Conservation (phyloP, 352 stramenopile genomes). For the Pythium pyrilobum region DNA sequence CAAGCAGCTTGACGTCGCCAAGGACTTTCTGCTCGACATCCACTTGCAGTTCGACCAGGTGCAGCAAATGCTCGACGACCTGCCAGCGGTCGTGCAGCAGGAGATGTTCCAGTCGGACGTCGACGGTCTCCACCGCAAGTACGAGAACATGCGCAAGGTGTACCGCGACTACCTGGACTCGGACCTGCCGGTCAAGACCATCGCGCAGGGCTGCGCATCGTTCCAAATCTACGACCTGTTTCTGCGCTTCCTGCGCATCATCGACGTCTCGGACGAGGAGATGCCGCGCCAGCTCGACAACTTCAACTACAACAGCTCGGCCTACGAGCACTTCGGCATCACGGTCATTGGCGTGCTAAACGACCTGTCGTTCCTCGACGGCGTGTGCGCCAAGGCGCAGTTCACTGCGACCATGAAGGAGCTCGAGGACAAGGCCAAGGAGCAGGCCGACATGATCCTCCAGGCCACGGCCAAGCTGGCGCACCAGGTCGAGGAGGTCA, state of each 20-base stretch:
- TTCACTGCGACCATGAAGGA: constrained; percentile 8
- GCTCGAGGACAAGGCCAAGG: constrained; percentile 7
- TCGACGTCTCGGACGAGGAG: constrained; percentile 8
- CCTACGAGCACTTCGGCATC: constrained; percentile 8
- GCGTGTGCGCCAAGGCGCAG: constrained; percentile 8
- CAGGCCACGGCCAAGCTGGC: not conserved
- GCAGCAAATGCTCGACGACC: constrained; percentile 2
- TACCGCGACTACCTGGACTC: constrained; percentile 12
- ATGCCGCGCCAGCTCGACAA: constrained; percentile 5
- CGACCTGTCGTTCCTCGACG: constrained; percentile 12
- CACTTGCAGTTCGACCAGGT: constrained; percentile 1
- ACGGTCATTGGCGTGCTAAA: constrained; percentile 6
- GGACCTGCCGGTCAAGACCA: constrained; percentile 6
- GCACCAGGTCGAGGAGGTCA: constrained; percentile 11
- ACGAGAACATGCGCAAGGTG: constrained; percentile 11
- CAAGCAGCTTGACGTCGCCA: constrained; percentile 1
- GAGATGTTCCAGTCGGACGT: constrained; percentile 9
- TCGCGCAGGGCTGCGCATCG: constrained; percentile 1
- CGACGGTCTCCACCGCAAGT: constrained; percentile 5
- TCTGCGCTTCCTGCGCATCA: constrained; percentile 5
- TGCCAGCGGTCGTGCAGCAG: constrained; percentile 4
- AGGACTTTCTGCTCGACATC: constrained; percentile 6
- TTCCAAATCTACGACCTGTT: constrained; percentile 15
- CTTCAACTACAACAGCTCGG: not conserved
- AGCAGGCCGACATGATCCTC: constrained; percentile 9